Conservation (phyloP, 2,329 filamentous ascomycete species). For the Cordyceps tenuipes region DNA sequence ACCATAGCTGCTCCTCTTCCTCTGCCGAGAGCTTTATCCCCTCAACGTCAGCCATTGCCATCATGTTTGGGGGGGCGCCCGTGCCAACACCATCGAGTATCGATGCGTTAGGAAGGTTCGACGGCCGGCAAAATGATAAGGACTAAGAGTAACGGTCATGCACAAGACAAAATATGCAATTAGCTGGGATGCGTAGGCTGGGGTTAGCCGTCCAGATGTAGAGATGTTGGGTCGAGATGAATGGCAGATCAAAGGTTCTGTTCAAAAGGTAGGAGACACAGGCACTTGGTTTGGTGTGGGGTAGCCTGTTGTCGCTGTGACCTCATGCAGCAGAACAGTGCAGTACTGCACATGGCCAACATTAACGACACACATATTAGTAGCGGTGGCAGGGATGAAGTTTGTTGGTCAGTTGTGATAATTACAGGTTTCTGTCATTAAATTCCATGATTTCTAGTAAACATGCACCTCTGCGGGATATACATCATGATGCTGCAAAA, state of each 20-base stretch:
- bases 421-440: background rate
- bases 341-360: too few relatives aligned
- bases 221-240: background rate
- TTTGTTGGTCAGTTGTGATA: background rate
- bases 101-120: background rate
- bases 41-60: constrained; percentile 55
- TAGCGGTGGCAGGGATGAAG: too few relatives aligned
- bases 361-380: too few relatives aligned
- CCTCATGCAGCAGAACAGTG: background rate
- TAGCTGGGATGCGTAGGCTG: background rate
- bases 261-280: background rate
- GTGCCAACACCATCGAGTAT: constrained; percentile 27
- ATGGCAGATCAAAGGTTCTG: background rate
- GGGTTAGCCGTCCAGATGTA: background rate
- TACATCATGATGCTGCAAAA: background rate
- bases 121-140: background rate
- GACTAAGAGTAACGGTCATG: background rate
- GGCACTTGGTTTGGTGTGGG: constrained; percentile 8
- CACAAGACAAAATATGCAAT: background rate
- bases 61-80: constrained; percentile 20
- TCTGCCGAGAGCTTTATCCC: constrained; percentile 55
- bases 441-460: background rate
- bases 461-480: background rate
- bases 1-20: constrained; percentile 82
- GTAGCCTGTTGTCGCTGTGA: constrained; percentile 9